Conservation (phyloP, 2,329 filamentous ascomycete species). For the Penicillium frequentans region DNA sequence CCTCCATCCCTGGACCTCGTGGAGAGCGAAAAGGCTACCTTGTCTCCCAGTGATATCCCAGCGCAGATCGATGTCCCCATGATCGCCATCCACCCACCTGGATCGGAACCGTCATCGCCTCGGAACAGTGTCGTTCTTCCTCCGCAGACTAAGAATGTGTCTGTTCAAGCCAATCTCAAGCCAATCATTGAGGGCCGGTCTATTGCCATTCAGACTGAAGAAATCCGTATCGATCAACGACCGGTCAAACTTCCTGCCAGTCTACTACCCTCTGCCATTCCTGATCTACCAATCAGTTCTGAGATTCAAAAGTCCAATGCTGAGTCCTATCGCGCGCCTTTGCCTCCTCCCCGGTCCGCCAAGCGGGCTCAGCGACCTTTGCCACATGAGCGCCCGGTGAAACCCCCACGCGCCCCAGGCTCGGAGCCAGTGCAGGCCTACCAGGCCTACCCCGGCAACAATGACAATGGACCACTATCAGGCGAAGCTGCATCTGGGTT, state of each 20-base stretch:
- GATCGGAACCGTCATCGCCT: constrained; percentile 78
- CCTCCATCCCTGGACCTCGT: constrained; percentile 6
- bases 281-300: constrained; percentile 46
- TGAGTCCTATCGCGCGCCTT: constrained; percentile 34
- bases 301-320: constrained; percentile 23
- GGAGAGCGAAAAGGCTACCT: constrained; percentile 14
- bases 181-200: constrained; percentile 51
- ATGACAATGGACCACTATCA: constrained; percentile 74
- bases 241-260: constrained; percentile 73
- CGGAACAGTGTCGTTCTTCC: constrained; percentile 73
- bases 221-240: constrained; percentile 80
- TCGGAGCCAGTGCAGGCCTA: constrained; percentile 63
- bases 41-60: constrained; percentile 15
- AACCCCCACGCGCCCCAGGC: constrained; percentile 19
- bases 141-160: constrained; percentile 75
- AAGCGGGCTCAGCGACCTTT: constrained; percentile 27
- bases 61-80: constrained; percentile 64
- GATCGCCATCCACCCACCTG: constrained; percentile 88
- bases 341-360: constrained; percentile 35
- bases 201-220: constrained; percentile 79
- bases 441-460: constrained; percentile 75
- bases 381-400: constrained; percentile 40
- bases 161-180: constrained; percentile 71
- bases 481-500: constrained; percentile 58
- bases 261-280: constrained; percentile 74